phyloP scores from a whole-genome alignment of 1,139 yeast species.

The Blastobotrys illinoisensis region DNA sequence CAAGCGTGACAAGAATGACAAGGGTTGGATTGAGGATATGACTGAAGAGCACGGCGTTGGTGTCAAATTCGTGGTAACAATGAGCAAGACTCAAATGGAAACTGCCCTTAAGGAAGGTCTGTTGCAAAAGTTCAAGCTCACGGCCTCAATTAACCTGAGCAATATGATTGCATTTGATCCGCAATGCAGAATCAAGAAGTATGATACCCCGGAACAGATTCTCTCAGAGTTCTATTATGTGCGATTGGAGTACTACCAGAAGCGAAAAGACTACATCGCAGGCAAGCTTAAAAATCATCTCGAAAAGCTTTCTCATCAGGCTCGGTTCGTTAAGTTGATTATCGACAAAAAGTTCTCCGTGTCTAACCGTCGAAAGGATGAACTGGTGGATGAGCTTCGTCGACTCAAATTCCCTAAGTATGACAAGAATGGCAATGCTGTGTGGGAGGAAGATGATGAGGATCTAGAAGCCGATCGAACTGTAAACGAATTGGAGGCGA shows the following conservation, averaged over 20 bases:
- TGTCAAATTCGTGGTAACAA: constrained; percentile 70
- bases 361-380: constrained; percentile 66
- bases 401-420: constrained; percentile 68
- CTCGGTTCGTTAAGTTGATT: constrained; percentile 85
- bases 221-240: constrained; percentile 78
- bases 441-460: constrained; percentile 37
- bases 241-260: constrained; percentile 84
- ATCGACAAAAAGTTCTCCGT: constrained; percentile 68
- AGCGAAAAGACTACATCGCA: constrained; percentile 77
- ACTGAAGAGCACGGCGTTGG: constrained; percentile 88
- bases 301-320: constrained; percentile 73
- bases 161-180: constrained; percentile 98
- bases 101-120: constrained; percentile 70
- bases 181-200: constrained; percentile 81
- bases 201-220: constrained; percentile 69
- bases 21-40: constrained; percentile 92
- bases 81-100: constrained; percentile 76
- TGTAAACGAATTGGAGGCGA: constrained; percentile 31
- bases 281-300: constrained; percentile 67
- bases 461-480: constrained; percentile 27
- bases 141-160: constrained; percentile 59
- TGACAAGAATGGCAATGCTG: constrained; percentile 60
- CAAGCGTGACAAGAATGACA: constrained; percentile 25
- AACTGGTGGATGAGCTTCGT: constrained; percentile 58
- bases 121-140: constrained; percentile 75